Percentiles rank a stretch among this genome's conserved stretches.
phyloP scores from a whole-genome alignment of 116 monocot species.

The Phalaenopsis hybrid region DNA sequence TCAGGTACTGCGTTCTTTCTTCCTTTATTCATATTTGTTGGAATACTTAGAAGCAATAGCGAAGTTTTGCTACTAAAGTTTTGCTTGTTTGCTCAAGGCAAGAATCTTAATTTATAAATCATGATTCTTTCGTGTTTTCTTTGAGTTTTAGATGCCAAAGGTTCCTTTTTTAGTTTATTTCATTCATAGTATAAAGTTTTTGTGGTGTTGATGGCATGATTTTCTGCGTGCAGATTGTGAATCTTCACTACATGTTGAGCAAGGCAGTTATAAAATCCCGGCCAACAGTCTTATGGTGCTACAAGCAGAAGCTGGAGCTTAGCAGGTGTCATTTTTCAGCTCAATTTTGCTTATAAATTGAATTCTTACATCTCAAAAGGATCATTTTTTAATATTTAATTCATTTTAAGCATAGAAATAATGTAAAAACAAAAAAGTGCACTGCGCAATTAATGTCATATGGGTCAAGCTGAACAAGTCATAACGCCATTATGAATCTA shows the following conservation, averaged over 20 bases:
- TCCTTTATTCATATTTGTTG: neutral
- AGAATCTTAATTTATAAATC: neutral
- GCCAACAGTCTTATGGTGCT: constrained; percentile 84
- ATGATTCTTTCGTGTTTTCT: neutral
- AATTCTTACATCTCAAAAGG: too few relatives aligned
- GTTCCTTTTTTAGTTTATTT: neutral
- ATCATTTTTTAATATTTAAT: neutral
- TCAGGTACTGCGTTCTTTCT: constrained; percentile 33
- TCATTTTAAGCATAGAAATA: neutral
- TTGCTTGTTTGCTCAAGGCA: too few relatives aligned
- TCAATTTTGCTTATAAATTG: neutral
- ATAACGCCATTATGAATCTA: too few relatives aligned
- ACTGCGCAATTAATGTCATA: neutral
- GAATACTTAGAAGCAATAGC: neutral
- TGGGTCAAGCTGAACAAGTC: too few relatives aligned
- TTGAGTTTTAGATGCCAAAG: neutral
- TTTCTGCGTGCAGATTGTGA: constrained; percentile 40
- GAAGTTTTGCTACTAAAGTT: neutral
- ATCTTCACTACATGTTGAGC: constrained; percentile 65
- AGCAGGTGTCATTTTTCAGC: constrained; percentile 54
- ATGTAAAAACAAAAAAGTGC: neutral
- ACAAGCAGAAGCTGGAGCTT: constrained; percentile 76
- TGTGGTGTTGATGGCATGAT: neutral
- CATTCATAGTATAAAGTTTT: neutral
- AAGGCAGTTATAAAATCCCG: constrained; percentile 56